These are phyloP conservation scores for Gentiana dahurica DNA, from an alignment of 257 asterid species.

Conservation along the genomic window DNA sequence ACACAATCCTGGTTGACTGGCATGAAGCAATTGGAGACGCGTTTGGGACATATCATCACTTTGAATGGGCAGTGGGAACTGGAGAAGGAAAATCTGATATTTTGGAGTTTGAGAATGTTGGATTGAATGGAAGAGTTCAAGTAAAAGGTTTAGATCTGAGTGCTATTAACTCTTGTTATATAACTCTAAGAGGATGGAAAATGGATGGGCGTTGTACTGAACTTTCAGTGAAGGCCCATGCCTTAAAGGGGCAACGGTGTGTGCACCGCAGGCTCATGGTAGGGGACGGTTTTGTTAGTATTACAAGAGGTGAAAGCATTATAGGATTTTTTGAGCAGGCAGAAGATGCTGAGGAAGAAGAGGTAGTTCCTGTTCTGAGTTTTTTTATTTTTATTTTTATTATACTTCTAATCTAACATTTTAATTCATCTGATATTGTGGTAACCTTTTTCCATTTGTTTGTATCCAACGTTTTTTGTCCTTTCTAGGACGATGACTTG, in stretches of 20 bases:
- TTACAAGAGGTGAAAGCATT: conserved; percentile 69
- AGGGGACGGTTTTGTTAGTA: conserved; percentile 85
- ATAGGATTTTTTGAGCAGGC: conserved; percentile 94
- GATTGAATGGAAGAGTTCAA: conserved; percentile 71
- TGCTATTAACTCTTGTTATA: conserved; percentile 76
- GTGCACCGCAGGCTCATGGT: conserved; percentile 93
- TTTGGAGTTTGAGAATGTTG: conserved; percentile 86
- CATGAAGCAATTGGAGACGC: conserved; percentile 69
- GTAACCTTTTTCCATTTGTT: not conserved
- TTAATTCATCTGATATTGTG: no score
- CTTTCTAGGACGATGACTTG: conserved; percentile 85
- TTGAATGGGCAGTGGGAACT: conserved; percentile 96
- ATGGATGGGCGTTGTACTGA: conserved; percentile 80
- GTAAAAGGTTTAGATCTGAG: conserved; percentile 83
- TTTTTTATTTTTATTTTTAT: not conserved
- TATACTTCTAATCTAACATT: not conserved
- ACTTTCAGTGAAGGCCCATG: conserved; percentile 91
- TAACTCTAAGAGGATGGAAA: conserved; percentile 85
- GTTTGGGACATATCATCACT: conserved; percentile 67
- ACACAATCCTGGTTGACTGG: conserved; percentile 90
- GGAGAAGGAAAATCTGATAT: conserved; percentile 95
- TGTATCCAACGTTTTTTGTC: conserved; percentile 6
- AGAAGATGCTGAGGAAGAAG: conserved; percentile 99
- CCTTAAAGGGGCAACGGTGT: conserved; percentile 82
- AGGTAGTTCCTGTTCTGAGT: conserved; percentile 42